Percentiles rank a stretch among this genome's conserved stretches.
Conservation (phyloP, 768 basidiomycete genomes). For the Paxillus ammoniavirescens region DNA sequence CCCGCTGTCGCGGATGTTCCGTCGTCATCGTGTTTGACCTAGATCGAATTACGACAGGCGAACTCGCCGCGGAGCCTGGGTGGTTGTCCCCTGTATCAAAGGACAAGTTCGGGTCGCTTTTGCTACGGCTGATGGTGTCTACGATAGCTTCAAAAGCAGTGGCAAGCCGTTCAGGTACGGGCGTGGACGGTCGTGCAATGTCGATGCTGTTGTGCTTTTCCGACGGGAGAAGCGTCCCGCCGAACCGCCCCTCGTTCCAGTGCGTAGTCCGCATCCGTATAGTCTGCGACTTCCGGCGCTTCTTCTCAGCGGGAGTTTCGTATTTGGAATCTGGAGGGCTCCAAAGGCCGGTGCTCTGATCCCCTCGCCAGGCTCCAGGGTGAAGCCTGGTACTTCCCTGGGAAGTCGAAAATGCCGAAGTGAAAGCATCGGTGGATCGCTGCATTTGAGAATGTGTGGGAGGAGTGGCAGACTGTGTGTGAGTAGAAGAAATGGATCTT, state of each 20-base stretch:
- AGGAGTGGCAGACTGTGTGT: not conserved
- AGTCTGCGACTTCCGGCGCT: conserved; percentile 44
- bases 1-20: conserved; percentile 29
- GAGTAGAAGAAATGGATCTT: conserved; percentile 2
- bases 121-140: conserved; percentile 35
- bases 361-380: conserved; percentile 13
- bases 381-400: conserved; percentile 5
- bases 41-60: conserved; percentile 1
- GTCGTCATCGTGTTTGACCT: conserved; percentile 2
- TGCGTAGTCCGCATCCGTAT: conserved; percentile 56
- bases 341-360: not conserved
- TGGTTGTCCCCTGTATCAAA: conserved; percentile 9
- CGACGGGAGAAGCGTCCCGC: conserved; percentile 30
- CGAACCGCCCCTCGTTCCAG: conserved; percentile 59
- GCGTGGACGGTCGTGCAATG: conserved; percentile 27
- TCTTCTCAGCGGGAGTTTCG: conserved; percentile 22
- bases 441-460: not conserved
- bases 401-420: conserved; percentile 3
- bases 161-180: conserved; percentile 40
- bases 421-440: conserved; percentile 1
- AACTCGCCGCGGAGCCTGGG: not conserved
- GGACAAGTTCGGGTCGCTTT: conserved; percentile 10
- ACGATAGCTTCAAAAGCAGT: conserved; percentile 47
- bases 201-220: conserved; percentile 15
- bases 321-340: conserved; percentile 29